Evolutionary conservation across 495 filamentous ascomycete species (phyloP), one percentile per base, ranked within the genome.

Genomic region (Trichodelitschia bisporula): DNA sequence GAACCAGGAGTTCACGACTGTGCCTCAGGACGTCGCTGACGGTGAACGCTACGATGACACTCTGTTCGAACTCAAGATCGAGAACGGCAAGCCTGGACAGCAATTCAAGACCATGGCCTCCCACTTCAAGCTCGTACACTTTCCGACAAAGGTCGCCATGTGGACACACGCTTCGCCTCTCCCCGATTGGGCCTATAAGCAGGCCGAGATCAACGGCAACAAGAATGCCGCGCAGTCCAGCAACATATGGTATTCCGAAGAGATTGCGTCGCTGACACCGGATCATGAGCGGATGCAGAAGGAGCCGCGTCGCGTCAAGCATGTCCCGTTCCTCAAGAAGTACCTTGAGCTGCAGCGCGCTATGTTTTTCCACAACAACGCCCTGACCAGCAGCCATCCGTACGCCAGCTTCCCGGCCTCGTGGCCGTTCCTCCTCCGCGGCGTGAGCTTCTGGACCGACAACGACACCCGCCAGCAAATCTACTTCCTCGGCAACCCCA

Each of bases 331-430:
- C 66, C 51, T 90, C 34, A 72, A 62, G 45, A 97, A 97, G 54
- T 97, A 86, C 59, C 64, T 93, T 36, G 89, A 97, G 57, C 64
- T 97, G 33, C 86, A 97, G 48, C 70, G 86, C 23, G 80, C 86
- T 30, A 97, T 97, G 77, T 97, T 97, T 66, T 83, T 66, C 64
- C 86, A 97, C 58, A 97, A 97, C 61, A 95, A 83, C 51, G 83
- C 86, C 38, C 55, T 97, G 47, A 97, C 86, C 20, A 84, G 77
- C 54, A 89, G 77, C 44, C 86, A 97, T 49, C 86, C 86, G 1
- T 97, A 97, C 44, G 69, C 86, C 16, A 86, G 75, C 38, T 71
- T 77, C 44, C 86, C 86, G n/a, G 77, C 83, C 55, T 75, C 86
- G 43, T 97, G 86, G 86, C 86, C 86, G 1, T 93, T 95, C 67